Evolutionary conservation across 331 rosid species (phyloP).

Genomic region (Malus hybrid): DNA sequence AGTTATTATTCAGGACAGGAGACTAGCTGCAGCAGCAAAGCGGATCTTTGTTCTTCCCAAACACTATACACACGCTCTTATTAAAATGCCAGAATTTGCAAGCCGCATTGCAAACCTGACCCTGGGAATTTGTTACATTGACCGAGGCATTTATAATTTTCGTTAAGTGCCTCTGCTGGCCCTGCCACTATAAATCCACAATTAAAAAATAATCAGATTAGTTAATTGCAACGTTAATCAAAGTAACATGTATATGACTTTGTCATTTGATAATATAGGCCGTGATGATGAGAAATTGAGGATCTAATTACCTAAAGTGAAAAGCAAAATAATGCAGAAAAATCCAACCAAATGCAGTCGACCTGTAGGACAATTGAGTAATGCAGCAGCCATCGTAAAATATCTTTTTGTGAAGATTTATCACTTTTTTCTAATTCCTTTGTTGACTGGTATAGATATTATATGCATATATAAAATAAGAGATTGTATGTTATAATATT

Average conservation of each 20-base stretch:
- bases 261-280: neutral
- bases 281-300: neutral
- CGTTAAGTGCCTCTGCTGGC: too few relatives aligned
- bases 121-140: too few relatives aligned
- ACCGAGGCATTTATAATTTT: too few relatives aligned
- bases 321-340: neutral
- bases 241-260: neutral
- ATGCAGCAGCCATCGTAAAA: neutral
- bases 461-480: too few relatives aligned
- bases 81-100: too few relatives aligned
- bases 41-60: too few relatives aligned
- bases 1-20: too few relatives aligned
- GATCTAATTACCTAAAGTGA: neutral
- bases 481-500: too few relatives aligned
- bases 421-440: neutral
- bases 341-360: neutral
- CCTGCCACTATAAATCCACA: neutral
- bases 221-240: neutral
- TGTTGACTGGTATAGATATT: neutral
- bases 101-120: too few relatives aligned
- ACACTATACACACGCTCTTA: too few relatives aligned
- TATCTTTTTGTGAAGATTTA: neutral
- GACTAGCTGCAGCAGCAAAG: too few relatives aligned
- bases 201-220: neutral
- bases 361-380: neutral